Percentiles rank a stretch among this genome's conserved stretches.
phyloP scores from a whole-genome alignment of 2,329 filamentous ascomycete genomes.

The Venturia asperata region DNA sequence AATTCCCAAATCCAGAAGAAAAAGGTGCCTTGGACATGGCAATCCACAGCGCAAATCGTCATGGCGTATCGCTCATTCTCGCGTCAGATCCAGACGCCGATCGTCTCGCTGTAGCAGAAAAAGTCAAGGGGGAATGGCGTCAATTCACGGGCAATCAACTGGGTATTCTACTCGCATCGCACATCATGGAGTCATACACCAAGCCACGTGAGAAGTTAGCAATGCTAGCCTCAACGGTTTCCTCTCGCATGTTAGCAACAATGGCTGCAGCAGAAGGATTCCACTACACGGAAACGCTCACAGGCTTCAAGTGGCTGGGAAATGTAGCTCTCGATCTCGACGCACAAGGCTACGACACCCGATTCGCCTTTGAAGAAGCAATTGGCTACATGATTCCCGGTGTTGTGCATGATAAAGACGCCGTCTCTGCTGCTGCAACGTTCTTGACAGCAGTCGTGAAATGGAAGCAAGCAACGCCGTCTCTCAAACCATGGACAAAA shows the following conservation, averaged over 20 bases:
- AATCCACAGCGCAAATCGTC: conserved; percentile 46
- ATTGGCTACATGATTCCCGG: conserved; percentile 60
- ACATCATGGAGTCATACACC: conserved; percentile 46
- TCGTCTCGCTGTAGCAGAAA: conserved; percentile 55
- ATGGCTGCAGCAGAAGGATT: conserved; percentile 51
- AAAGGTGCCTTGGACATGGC: conserved; percentile 55
- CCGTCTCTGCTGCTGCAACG: conserved; percentile 52
- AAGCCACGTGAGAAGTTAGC: conserved; percentile 39
- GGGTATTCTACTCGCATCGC: conserved; percentile 52
- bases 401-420: conserved; percentile 59
- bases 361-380: conserved; percentile 58
- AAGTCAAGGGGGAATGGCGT: conserved; percentile 50
- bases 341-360: conserved; percentile 42
- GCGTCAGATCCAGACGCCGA: conserved; percentile 61
- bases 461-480: conserved; percentile 42
- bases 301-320: conserved; percentile 63
- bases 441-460: conserved; percentile 50
- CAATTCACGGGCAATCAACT: conserved; percentile 60
- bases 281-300: conserved; percentile 54
- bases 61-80: conserved; percentile 46
- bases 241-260: conserved; percentile 53
- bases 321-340: conserved; percentile 51
- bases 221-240: conserved; percentile 58
- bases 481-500: conserved; percentile 47
- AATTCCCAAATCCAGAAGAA: conserved; percentile 60